Percentiles rank a stretch among this genome's conserved stretches.
Evolutionary conservation across 2,329 filamentous ascomycete species (phyloP).

Genomic region (Aspergillus sp.): DNA sequence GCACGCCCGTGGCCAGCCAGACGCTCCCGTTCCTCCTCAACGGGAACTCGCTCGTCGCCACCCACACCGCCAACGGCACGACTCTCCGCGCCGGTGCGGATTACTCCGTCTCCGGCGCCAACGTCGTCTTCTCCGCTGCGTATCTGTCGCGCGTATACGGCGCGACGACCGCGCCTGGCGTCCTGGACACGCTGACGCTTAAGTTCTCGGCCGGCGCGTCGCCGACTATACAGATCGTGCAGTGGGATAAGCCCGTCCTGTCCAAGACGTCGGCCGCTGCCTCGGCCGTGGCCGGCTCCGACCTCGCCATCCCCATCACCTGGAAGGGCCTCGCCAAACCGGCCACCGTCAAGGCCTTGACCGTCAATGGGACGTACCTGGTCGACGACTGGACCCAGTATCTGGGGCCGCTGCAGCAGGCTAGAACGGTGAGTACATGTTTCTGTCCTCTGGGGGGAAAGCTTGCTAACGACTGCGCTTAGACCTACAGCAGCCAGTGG

Average conservation of each 20-base stretch:
- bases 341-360: slow-evolving; percentile 53
- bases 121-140: slow-evolving; percentile 48
- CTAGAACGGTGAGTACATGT: slow-evolving; percentile 30
- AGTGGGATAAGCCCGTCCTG: slow-evolving; percentile 50
- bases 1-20: slow-evolving; percentile 43
- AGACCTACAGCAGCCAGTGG: slow-evolving; percentile 54
- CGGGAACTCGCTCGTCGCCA: slow-evolving; percentile 50
- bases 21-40: slow-evolving; percentile 54
- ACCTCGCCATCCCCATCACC: slow-evolving; percentile 51
- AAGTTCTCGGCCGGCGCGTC: slow-evolving; percentile 53
- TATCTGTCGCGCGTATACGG: slow-evolving; percentile 50
- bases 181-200: slow-evolving; percentile 52
- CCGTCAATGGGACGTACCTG: slow-evolving; percentile 49
- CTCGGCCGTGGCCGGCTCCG: slow-evolving; percentile 35
- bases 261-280: slow-evolving; percentile 26
- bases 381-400: slow-evolving; percentile 59
- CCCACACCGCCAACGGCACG: slow-evolving; percentile 39
- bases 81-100: slow-evolving; percentile 41
- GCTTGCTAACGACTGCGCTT: background rate
- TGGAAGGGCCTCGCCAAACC: slow-evolving; percentile 53
- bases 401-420: slow-evolving; percentile 53
- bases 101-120: slow-evolving; percentile 47
- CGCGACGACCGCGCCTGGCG: slow-evolving; percentile 42
- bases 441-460: background rate
- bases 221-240: slow-evolving; percentile 50